Base-by-base conservation (phyloP, 441 rosid species). In the Pelargonium cotyledonis region DNA sequence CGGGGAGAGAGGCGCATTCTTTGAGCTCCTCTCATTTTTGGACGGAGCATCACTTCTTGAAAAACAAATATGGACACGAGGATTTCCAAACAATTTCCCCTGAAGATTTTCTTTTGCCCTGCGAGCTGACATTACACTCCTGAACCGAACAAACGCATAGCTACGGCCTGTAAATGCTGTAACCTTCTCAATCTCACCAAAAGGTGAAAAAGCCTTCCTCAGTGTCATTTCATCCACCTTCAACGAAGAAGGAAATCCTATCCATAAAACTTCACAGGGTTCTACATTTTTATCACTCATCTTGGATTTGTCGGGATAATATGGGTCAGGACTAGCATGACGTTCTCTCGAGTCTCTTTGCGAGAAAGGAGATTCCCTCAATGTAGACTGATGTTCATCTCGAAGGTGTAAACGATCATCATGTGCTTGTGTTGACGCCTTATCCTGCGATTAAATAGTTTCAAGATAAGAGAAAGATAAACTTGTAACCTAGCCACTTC, bases 51-150 rank as follows among this genome's bases (percentile, higher is more conserved):
- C 97, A 74, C 82, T 89, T 86, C 80, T 91, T 19, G 97, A 93
- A 65, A 87, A 94, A 84, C 95, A 91, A 73, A 94, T 91, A 77
- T 89, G 96, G 46, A 94, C 99, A 41, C 95, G 97, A 21, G 97
- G 97, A 79, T 94, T 89, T 64, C 94, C 97, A 69, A 94, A 89
- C 73, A 94, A 70, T 75, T 91, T 91, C 46, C 97, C 99, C 80
- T 94, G 96, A 72, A 94, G 95, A 75, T 91, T 83, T 77, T 94
- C 96, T 84, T 91, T 94, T 29, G 99, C 97, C 83, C 85, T 79
- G 82, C 83, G 86, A 71, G 99, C 96, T 68, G 96, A 82, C 23
- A 69, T 70, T 66, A 82, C 10, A 76, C 72, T 83, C 73, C 85
- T 81, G 81, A 89, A 94, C 51, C 84, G 92, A 76, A 94, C 91